Evolutionary conservation across 345 rosid genomes (phyloP).

Genomic region (Kandelia obovata): DNA sequence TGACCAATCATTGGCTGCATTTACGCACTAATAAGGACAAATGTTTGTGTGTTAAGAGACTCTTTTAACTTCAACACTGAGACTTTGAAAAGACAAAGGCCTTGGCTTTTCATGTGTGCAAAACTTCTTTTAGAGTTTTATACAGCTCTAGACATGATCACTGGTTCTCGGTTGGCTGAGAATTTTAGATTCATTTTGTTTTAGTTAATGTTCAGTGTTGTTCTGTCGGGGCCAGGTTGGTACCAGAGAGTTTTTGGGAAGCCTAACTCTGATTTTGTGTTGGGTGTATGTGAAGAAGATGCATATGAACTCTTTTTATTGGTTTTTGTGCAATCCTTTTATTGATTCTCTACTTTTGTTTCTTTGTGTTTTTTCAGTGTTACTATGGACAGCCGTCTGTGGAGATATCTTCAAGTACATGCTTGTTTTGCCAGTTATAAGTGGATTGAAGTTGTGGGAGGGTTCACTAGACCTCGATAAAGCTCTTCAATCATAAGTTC

Average conservation of each 20-base stretch:
- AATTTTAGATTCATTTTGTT: neutral
- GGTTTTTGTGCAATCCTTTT: neutral
- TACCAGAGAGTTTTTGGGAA: conserved; percentile 72
- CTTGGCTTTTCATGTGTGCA: too few species aligned
- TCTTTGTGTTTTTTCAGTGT: neutral
- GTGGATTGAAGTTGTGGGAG: conserved; percentile 96
- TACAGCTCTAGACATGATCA: neutral
- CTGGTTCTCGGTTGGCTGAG: neutral
- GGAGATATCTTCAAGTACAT: neutral
- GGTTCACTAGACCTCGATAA: conserved; percentile 86
- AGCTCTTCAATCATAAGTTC: conserved; percentile 58
- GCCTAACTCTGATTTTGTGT: conserved; percentile 82
- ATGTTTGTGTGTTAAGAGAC: too few species aligned
- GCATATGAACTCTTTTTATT: neutral
- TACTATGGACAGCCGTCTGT: neutral
- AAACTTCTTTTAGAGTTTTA: neutral
- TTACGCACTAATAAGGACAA: too few species aligned
- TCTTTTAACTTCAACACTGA: too few species aligned
- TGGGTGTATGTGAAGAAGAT: conserved; percentile 99
- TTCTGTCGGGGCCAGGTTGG: conserved; percentile 68
- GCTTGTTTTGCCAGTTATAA: conserved; percentile 28
- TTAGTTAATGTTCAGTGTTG: neutral
- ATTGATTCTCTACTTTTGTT: neutral
- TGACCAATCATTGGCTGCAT: too few species aligned
- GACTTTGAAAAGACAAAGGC: too few species aligned